phyloP scores from a whole-genome alignment of 169 alveolate genomes.

The Plasmodium vivax region DNA sequence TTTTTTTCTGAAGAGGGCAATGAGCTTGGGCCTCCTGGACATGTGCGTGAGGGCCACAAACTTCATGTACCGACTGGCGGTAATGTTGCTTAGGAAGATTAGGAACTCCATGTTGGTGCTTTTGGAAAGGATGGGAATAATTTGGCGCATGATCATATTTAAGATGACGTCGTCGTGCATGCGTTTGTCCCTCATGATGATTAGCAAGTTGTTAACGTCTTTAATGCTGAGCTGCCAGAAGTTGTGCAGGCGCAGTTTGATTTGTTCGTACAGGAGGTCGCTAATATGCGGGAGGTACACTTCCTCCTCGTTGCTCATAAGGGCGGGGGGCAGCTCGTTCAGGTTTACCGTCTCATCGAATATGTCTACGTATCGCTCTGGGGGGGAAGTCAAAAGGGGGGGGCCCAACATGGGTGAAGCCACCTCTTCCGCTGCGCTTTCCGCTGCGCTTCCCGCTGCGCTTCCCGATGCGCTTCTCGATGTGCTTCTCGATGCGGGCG shows the following conservation, averaged over 20 bases:
- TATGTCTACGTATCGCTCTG: slow-evolving; percentile 15
- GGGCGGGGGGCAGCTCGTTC: not conserved
- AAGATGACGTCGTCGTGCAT: slow-evolving; percentile 52
- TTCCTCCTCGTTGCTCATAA: slow-evolving; percentile 34
- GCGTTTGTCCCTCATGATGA: slow-evolving; percentile 33
- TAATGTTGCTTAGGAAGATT: slow-evolving; percentile 64
- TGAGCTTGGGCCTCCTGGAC: slow-evolving; percentile 55
- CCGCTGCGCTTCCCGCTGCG: not conserved
- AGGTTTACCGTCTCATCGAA: slow-evolving; percentile 22
- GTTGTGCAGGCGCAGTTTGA: slow-evolving; percentile 50
- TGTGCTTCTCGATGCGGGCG: not conserved
- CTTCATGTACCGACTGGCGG: slow-evolving; percentile 34
- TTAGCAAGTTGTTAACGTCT: slow-evolving; percentile 68
- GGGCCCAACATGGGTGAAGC: not conserved
- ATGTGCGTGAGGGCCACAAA: slow-evolving; percentile 51
- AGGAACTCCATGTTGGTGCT: slow-evolving; percentile 42
- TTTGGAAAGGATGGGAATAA: slow-evolving; percentile 39
- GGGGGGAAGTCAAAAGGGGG: not conserved
- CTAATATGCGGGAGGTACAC: slow-evolving; percentile 45
- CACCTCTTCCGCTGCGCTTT: not conserved
- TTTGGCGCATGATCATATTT: slow-evolving; percentile 72
- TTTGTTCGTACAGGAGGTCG: slow-evolving; percentile 69
- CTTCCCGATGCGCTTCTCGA: not conserved
- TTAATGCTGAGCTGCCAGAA: slow-evolving; percentile 66
- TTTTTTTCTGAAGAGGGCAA: slow-evolving; percentile 57